Percentiles rank a stretch among this genome's conserved stretches.
Conservation (phyloP, 2,329 filamentous ascomycete genomes). For the Aphanoascus verrucosus region DNA sequence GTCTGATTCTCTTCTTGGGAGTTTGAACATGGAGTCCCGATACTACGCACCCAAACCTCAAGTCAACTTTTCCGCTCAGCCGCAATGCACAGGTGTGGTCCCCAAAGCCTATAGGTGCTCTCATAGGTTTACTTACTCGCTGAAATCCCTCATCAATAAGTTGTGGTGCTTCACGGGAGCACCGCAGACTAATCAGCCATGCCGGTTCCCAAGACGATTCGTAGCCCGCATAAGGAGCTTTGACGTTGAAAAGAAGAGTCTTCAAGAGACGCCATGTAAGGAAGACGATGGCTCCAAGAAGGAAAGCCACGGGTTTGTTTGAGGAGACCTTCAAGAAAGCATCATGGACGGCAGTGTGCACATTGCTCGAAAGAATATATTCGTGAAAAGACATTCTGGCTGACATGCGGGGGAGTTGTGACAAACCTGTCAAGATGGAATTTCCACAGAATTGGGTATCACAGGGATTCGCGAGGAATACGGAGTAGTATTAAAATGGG, state of each 20-base stretch:
- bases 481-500: too few species aligned
- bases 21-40: constrained; percentile 14
- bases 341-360: neutral
- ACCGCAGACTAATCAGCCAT: constrained; percentile 5
- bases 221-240: constrained; percentile 10
- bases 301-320: neutral
- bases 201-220: constrained; percentile 6
- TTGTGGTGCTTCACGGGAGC: neutral
- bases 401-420: neutral
- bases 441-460: too few species aligned
- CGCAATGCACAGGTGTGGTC: neutral
- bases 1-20: constrained; percentile 15
- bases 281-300: neutral
- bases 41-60: constrained; percentile 1
- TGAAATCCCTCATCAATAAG: constrained; percentile 9
- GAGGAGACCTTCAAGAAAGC: neutral
- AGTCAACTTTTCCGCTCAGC: neutral
- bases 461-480: too few species aligned
- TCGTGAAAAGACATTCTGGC: neutral
- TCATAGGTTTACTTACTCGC: neutral
- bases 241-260: neutral
- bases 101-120: constrained; percentile 10
- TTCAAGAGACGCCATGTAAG: neutral
- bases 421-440: too few species aligned
- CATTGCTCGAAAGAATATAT: neutral